Evolutionary conservation across 371 early-diverging fungal species (phyloP).

Genomic region (Apophysomyces sp.): DNA sequence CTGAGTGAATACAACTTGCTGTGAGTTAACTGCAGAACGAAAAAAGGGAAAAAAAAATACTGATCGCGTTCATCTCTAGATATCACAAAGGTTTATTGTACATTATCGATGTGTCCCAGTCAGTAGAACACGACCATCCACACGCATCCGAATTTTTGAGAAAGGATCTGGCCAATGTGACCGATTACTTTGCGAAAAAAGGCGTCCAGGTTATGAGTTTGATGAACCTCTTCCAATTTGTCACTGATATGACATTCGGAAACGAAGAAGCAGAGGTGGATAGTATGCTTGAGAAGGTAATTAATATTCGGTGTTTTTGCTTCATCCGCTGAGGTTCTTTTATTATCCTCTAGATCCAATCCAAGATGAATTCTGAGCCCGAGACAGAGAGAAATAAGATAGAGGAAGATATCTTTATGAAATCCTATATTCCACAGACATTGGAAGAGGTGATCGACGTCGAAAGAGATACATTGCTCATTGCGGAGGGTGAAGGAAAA

Average conservation of each 20-base stretch:
- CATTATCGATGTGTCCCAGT: slow-evolving; percentile 99
- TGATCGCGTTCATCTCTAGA: slow-evolving; percentile 26
- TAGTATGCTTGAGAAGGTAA: slow-evolving; percentile 60
- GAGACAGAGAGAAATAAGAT: slow-evolving; percentile 43
- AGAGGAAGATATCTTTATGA: slow-evolving; percentile 91
- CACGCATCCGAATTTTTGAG: slow-evolving; percentile 97
- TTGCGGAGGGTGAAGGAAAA: slow-evolving; percentile 72
- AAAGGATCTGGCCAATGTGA: slow-evolving; percentile 96
- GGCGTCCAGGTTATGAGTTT: slow-evolving; percentile 81
- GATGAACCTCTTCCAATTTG: slow-evolving; percentile 90
- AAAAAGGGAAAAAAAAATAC: neutral
- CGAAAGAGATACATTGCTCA: slow-evolving; percentile 79
- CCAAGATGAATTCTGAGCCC: slow-evolving; percentile 31
- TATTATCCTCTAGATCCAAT: slow-evolving; percentile 37
- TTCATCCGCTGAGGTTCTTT: neutral
- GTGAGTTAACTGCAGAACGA: slow-evolving; percentile 36
- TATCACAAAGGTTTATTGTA: slow-evolving; percentile 82
- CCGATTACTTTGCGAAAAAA: slow-evolving; percentile 90
- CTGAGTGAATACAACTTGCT: slow-evolving; percentile 99
- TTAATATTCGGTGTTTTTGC: neutral
- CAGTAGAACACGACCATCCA: slow-evolving; percentile 99
- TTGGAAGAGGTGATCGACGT: slow-evolving; percentile 90
- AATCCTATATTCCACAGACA: slow-evolving; percentile 91
- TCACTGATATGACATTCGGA: slow-evolving; percentile 66
- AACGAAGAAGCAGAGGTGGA: slow-evolving; percentile 68